Conservation (phyloP, 495 filamentous ascomycete species). For the Astrothelium macrocarpum region DNA sequence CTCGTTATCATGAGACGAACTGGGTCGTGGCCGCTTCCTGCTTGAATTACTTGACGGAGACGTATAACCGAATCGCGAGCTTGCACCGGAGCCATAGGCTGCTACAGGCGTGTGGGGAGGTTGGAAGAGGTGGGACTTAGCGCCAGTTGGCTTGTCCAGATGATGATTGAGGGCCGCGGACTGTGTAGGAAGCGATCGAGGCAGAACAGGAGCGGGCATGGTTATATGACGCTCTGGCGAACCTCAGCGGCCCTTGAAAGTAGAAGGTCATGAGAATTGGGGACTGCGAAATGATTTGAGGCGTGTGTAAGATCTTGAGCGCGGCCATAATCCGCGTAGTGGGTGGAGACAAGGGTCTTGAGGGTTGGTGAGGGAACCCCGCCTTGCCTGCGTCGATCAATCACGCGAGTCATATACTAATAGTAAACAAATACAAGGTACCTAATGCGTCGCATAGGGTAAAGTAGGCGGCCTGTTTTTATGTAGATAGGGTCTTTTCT, state of each 20-base stretch:
- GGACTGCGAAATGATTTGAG: no score
- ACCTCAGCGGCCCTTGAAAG: no score
- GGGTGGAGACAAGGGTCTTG: background rate
- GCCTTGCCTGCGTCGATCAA: background rate
- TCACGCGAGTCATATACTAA: background rate
- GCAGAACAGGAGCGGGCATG: background rate
- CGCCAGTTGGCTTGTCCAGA: conserved; percentile 43
- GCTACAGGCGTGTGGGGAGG: conserved; percentile 56
- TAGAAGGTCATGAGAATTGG: no score
- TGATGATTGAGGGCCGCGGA: conserved; percentile 24
- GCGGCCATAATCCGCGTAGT: background rate
- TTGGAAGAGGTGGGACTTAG: conserved; percentile 56
- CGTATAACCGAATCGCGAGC: conserved; percentile 43
- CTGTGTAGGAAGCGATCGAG: background rate
- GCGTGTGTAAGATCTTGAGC: no score
- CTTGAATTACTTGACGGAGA: conserved; percentile 16
- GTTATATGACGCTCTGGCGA: no score
- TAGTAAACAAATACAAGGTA: no score
- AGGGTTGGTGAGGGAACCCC: background rate
- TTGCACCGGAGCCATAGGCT: conserved; percentile 47
- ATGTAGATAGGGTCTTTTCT: no score
- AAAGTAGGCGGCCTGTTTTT: no score
- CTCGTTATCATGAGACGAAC: conserved; percentile 12
- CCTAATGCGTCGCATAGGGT: no score
- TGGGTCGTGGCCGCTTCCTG: conserved; percentile 28